phyloP scores from a whole-genome alignment of 176 grass and related monocot genomes.

The Thalia dealbata region DNA sequence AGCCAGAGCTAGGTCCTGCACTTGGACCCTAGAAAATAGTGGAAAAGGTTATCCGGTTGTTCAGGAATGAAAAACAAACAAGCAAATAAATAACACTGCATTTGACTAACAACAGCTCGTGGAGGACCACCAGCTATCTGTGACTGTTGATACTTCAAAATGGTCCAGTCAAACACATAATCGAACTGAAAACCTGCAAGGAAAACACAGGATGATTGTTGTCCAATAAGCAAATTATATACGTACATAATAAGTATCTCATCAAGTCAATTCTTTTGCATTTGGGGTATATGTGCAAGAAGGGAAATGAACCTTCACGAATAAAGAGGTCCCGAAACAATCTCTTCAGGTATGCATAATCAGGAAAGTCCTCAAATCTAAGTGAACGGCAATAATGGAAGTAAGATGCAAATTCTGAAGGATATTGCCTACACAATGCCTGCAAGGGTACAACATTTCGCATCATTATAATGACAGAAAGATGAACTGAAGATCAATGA shows the following conservation, averaged over 20 bases:
- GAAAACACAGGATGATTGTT: background rate
- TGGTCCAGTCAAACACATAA: slow-evolving; percentile 97
- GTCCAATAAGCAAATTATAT: background rate
- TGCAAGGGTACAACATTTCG: slow-evolving; percentile 11
- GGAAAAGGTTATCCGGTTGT: background rate
- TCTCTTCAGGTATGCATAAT: slow-evolving; percentile 80
- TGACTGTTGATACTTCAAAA: slow-evolving; percentile 86
- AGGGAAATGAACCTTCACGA: slow-evolving; percentile 57
- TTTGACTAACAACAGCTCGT: slow-evolving; percentile 47
- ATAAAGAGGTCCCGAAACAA: slow-evolving; percentile 81
- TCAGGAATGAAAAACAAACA: background rate
- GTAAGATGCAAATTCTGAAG: slow-evolving; percentile 59
- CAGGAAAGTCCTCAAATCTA: slow-evolving; percentile 69
- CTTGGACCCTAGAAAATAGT: slow-evolving; percentile 9
- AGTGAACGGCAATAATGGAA: slow-evolving; percentile 85
- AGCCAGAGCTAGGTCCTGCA: slow-evolving; percentile 49
- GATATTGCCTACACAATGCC: slow-evolving; percentile 66
- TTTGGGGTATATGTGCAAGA: background rate
- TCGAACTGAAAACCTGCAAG: slow-evolving; percentile 85
- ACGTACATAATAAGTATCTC: background rate
- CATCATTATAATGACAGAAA: background rate
- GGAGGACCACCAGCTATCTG: slow-evolving; percentile 63
- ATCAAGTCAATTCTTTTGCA: background rate
- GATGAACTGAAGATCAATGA: background rate
- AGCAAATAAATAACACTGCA: background rate